A percentile compares a stretch with the other conserved stretches of the same genome.
Conservation (phyloP, 2,329 filamentous ascomycete species). For the Fusarium longipes region DNA sequence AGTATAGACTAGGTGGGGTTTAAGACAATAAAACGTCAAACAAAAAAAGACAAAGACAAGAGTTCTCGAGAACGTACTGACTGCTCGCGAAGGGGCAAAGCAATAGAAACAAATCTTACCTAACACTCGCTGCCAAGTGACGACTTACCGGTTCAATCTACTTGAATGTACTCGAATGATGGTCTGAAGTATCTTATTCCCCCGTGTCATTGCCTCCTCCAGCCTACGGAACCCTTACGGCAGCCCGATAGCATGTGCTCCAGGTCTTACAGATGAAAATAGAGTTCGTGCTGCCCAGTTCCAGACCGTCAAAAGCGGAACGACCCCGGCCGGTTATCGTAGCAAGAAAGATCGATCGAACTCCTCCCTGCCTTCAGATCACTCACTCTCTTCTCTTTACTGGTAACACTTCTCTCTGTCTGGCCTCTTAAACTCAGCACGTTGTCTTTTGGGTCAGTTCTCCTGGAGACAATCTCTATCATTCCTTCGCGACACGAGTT, state of each 20-base stretch:
- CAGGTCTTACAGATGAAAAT: neutral
- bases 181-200: neutral
- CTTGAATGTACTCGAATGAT: neutral
- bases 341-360: constrained; percentile 12
- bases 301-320: constrained; percentile 19
- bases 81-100: neutral
- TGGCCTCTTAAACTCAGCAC: neutral
- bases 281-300: constrained; percentile 6
- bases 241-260: neutral
- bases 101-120: neutral
- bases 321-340: constrained; percentile 4
- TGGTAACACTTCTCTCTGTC: neutral
- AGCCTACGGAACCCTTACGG: neutral
- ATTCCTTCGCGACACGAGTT: neutral
- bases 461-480: neutral
- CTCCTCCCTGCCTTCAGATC: constrained; percentile 1
- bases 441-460: neutral
- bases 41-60: neutral
- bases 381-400: neutral
- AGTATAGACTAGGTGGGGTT: no score
- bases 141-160: constrained; percentile 12
- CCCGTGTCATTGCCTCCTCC: neutral
- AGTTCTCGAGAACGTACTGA: neutral
- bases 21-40: neutral
- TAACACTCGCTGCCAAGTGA: constrained; percentile 1